Evolutionary conservation across 257 asterid species (phyloP), one percentile per base, ranked within the genome.

Genomic region (Capsicum pubescens): DNA sequence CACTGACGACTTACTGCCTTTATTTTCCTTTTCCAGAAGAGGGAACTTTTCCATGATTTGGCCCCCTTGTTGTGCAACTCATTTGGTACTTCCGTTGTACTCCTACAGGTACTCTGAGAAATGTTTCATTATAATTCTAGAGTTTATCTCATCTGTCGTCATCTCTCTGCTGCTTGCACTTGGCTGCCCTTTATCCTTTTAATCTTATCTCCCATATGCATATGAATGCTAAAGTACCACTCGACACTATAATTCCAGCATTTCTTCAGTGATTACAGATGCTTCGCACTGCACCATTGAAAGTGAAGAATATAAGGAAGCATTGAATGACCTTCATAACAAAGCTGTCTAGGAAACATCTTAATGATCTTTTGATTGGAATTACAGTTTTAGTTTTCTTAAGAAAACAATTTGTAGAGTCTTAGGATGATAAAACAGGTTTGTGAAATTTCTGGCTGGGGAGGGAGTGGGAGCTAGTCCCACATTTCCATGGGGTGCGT

Each of bases 31-130:
- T n/a, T 78, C 67, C 61, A 87, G 87, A 85, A 46, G 86, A 84
- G 79, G 81, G 79, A n/a, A 44, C 46, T 52, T 3, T 87, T 77
- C 36, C 68, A 44, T 44, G 85, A 81, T 81, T 50, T 90, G 83
- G 90, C 87, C 79, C 87, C 79, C 6, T 8, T 79, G 72, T 56
- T 90, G 16, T 90, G 92, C 91, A 48, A 55, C 52, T 90, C 92
- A 9, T 85, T 72, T 71, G 92, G 92, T 84, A 90, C 92, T 7
- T 16, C 87, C 14, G 56, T 81, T 71, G 82, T 84, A 83, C 87
- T 90, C 13, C 9, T 90, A 78, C 89, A 88, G 91, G 92, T 90
- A 88, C 8, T 48, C 26, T 83, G 54, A 35, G 58, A 63, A 54
- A 15, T 64, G 14, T 1, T 9, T 80, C 50, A n/a, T 32, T 55